Evolutionary conservation across 2,329 filamentous ascomycete species (phyloP), one percentile per base, ranked within the genome.

Genomic region (Coniosporium tulheliwenetii): DNA sequence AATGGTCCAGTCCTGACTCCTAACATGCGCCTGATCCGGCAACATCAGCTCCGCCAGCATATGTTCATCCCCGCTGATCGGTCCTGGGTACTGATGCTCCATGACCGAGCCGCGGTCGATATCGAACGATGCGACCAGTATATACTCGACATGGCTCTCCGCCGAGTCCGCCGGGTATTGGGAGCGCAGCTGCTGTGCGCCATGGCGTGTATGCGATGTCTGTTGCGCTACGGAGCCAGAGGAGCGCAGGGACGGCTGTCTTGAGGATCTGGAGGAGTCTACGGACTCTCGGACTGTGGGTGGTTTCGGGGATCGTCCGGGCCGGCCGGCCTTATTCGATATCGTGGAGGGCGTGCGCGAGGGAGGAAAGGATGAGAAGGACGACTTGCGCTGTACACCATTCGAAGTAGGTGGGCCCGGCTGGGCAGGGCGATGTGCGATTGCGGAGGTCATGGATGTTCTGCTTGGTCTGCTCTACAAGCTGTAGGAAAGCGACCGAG

Each of bases 11-110:
- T 98, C 91, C 62, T 96, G 87, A 54, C 83, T 89, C 33, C 91
- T 77, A 45, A 91, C 78, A 63, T 98, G 91, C 15, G 89, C 86
- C 62, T 96, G 89, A 61, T 98, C 91, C 0, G 91, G 91, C 58
- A 98, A 67, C 91, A 98, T 98, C 54, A 98, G 75, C 66, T 98
- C 91, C 5, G 91, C 91, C 55, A 98, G 65, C 87, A 96, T 96
- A 54, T 93, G 82, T 65, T 98, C 91, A 57, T 98, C 89, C 30
- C 91, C 89, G 39, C 86, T 95, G 46, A 98, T 96, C 39, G 89
- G 79, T 35, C 85, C 80, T 0, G 91, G 91, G 56, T 89, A 98
- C 57, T 98, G 91, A 58, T 98, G 87, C 58, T 98, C 91, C 91
- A 98, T 96, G 51, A 95, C 79, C 37, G 89, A 89, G 2, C 91